Evolutionary conservation across 345 rosid genomes (phyloP), one percentile per base, ranked within the genome.

Genomic region (Arabis alpina): DNA sequence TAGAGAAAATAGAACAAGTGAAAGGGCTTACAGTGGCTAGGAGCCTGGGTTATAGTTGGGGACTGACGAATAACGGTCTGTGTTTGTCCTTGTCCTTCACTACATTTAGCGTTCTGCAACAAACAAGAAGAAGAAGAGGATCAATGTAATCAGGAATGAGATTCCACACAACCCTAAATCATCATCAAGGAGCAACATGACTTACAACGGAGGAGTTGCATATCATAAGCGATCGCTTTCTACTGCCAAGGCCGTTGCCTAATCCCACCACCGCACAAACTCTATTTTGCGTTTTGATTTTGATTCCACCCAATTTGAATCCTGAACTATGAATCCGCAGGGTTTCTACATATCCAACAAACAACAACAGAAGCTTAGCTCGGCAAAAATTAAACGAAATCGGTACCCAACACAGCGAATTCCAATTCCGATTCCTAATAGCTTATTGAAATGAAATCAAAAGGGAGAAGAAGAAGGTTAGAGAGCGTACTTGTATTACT

Each of bases 1-100:
- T n/a, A n/a, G n/a, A 37, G 61, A 54, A 36, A 53, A 2, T 4
- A 5, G 32, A 19, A 19, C 23, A 19, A 19, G 23, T 39, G 23
- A 6, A 48, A 50, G 60, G n/a, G 6, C 63, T 71, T 90, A 88
- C 98, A 81, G 72, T 83, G 90, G 8, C 74, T 82, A 59, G 94
- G 98, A 73, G 98, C 96, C 79, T 85, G 87, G 28, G 97, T 93
- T 50, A 90, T 86, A 23, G 96, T 88, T 37, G 92, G 96, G 15
- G 96, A 84, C 75, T 93, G 84, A 4, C 82, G 85, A 4, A 86
- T 81, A 52, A 93, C 61, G 2, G 98, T 93, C 74, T 90, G 93
- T 53, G 97, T 90, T 75, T 93, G 96, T 64, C 92, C 98, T 75
- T 93, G 96, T 66, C 92, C 98, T 19, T 84, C 82, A 32, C 87